Conservation (phyloP, 2,329 filamentous ascomycete genomes). For the Albophoma yamanashiensis region DNA sequence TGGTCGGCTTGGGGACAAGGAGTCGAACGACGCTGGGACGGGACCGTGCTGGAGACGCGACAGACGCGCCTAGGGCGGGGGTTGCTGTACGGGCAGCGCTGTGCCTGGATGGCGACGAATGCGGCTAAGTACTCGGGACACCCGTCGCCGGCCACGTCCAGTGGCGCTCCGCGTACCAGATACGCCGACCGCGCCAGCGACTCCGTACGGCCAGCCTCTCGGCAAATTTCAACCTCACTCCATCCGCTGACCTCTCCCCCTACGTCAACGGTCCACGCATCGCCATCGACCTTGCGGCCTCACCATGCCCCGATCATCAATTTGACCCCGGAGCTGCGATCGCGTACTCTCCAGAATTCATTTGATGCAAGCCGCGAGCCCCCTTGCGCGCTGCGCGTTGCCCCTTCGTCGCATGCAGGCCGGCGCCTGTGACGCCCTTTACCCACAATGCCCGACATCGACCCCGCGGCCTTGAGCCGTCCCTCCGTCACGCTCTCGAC, state of each 20-base stretch:
- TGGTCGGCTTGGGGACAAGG: neutral
- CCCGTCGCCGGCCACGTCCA: neutral
- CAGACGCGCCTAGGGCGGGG: conserved; percentile 10
- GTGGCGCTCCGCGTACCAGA: neutral
- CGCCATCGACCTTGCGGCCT: conserved; percentile 28
- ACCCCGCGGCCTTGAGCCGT: conserved; percentile 57
- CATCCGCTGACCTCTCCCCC: conserved; percentile 17
- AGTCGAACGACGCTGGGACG: neutral
- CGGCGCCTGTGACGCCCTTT: conserved; percentile 16
- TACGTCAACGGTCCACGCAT: conserved; percentile 11
- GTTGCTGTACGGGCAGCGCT: neutral
- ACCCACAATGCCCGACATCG: conserved; percentile 54
- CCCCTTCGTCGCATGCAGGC: conserved; percentile 35
- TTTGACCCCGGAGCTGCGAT: conserved; percentile 27
- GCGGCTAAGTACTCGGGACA: conserved; percentile 11
- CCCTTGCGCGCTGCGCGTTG: conserved; percentile 32
- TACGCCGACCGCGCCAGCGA: neutral
- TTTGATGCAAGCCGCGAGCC: conserved; percentile 34
- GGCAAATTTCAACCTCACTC: conserved; percentile 22
- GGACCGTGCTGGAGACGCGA: conserved; percentile 16
- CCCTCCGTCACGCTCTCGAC: conserved; percentile 47
- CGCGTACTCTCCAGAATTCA: conserved; percentile 25
- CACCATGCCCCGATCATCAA: conserved; percentile 34
- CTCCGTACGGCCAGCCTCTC: conserved; percentile 11
- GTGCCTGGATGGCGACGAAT: conserved; percentile 4